These are phyloP conservation scores for Bisporella sp. DNA, from an alignment of 2,329 filamentous ascomycete species.

Conservation along the genomic window DNA sequence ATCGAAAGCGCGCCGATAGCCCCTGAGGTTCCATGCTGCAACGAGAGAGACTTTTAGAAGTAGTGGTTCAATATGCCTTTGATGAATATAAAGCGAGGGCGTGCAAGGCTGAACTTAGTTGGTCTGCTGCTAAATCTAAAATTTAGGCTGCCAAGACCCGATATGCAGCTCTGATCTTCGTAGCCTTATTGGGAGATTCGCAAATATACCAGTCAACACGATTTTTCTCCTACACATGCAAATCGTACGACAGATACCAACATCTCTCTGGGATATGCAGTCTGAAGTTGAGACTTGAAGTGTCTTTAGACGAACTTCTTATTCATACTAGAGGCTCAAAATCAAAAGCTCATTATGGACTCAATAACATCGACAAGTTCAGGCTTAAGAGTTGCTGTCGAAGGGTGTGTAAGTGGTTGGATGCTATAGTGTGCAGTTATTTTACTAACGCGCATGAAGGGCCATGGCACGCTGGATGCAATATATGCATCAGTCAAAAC, in stretches of 20 bases:
- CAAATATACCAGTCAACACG: neutral
- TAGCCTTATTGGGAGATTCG: neutral
- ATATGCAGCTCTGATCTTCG: too few relatives aligned
- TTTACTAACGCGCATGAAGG: constrained; percentile 40
- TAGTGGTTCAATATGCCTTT: constrained; percentile 1
- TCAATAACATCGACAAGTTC: constrained; percentile 20
- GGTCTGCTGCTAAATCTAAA: neutral
- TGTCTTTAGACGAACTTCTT: neutral
- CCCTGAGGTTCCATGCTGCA: constrained; percentile 18
- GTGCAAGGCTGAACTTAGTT: neutral
- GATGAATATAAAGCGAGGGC: neutral
- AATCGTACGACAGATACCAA: neutral
- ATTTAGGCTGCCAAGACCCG: too few relatives aligned
- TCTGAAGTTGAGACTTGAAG: neutral
- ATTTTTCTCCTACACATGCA: too few relatives aligned
- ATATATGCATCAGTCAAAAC: constrained; percentile 77
- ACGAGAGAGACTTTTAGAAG: neutral
- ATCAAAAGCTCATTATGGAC: constrained; percentile 14
- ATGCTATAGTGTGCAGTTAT: constrained; percentile 1
- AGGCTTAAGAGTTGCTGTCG: constrained; percentile 70
- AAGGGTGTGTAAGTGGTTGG: constrained; percentile 68
- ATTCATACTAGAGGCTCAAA: neutral
- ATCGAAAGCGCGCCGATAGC: constrained; percentile 25
- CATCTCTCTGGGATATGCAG: neutral
- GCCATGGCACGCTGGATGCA: constrained; percentile 83